Base-by-base conservation (phyloP, 257 asterid genomes). In the Nyctanthes arbortristis region DNA sequence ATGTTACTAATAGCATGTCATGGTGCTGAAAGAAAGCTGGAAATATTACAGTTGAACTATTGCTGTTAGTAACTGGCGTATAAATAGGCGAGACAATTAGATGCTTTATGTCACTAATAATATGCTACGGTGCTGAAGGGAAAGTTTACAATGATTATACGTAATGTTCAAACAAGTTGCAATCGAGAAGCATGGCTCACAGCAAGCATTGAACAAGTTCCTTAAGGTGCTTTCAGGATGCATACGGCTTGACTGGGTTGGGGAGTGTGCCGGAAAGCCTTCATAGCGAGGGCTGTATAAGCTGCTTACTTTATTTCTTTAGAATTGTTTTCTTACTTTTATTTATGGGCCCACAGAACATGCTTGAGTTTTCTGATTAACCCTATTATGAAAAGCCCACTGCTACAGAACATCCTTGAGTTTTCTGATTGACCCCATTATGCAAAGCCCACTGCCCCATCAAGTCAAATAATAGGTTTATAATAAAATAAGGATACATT, bases 141-240 rank as follows among this genome's bases (percentile, higher is more conserved):
- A 59, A 37, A 36, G 57, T 68, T 31, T 54, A 20, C 54, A 62
- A 55, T 39, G 69, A 39, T 60, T 74, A 30, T 64, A 33, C 67
- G 85, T 10, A 45, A 7, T 45, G 55, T 45, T 43, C n/a, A 45
- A n/a, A 45, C n/a, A n/a, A 45, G 5, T n/a, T 3, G 4, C 11
- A 24, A 45, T 4, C 24, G 2, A 45, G n/a, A n/a, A n/a, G 55
- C 24, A 0, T 1, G 24, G 24, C n/a, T 16, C 25, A 18, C 6
- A 5, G 55, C 24, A 10, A 45, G 55, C 24, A 45, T 45, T 10
- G 3, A 45, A 45, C 16, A 6, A 4, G 10, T 45, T 22, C 55
- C 2, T 5, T n/a, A 45, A n/a, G 25, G 10, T 1, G 4, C 55
- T 45, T 45, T 45, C n/a, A 24, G 55, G 9, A 45, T 22, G 55